Conservation (phyloP, 129 eudicot genomes). For the Centaurea solstitialis region DNA sequence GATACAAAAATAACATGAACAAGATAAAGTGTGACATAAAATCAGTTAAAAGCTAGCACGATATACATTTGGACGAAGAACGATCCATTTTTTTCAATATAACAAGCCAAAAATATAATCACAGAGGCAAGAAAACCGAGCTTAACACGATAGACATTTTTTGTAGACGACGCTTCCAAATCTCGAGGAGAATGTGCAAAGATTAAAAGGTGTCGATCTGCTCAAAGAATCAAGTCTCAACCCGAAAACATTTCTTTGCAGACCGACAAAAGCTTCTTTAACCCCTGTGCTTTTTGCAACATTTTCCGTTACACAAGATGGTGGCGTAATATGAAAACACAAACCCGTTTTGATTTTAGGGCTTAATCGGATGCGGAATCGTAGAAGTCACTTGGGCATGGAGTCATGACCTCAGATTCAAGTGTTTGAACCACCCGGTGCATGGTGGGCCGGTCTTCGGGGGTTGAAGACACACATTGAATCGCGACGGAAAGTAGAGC, state of each 20-base stretch:
- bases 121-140: constrained; percentile 38
- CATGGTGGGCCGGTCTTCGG: constrained; percentile 97
- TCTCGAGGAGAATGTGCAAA: constrained; percentile 27
- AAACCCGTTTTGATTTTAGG: constrained; percentile 27
- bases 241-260: constrained; percentile 29
- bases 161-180: constrained; percentile 19
- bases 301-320: constrained; percentile 20
- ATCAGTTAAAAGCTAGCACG: constrained; percentile 34
- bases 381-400: constrained; percentile 96
- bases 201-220: constrained; percentile 27
- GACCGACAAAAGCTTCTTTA: constrained; percentile 19
- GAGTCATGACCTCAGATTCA: constrained; percentile 98
- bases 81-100: constrained; percentile 17
- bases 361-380: constrained; percentile 82
- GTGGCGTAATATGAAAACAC: constrained; percentile 29
- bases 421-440: constrained; percentile 86
- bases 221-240: constrained; percentile 36
- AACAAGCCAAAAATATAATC: constrained; percentile 32
- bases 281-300: constrained; percentile 24
- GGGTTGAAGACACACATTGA: constrained; percentile 81
- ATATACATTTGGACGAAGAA: constrained; percentile 50
- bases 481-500: constrained; percentile 73
- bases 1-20: constrained; percentile 46
- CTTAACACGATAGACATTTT: constrained; percentile 24
- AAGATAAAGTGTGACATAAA: constrained; percentile 20